Evolutionary conservation across 2,329 filamentous ascomycete genomes (phyloP).

Genomic region (Orbilia ellipsospora): DNA sequence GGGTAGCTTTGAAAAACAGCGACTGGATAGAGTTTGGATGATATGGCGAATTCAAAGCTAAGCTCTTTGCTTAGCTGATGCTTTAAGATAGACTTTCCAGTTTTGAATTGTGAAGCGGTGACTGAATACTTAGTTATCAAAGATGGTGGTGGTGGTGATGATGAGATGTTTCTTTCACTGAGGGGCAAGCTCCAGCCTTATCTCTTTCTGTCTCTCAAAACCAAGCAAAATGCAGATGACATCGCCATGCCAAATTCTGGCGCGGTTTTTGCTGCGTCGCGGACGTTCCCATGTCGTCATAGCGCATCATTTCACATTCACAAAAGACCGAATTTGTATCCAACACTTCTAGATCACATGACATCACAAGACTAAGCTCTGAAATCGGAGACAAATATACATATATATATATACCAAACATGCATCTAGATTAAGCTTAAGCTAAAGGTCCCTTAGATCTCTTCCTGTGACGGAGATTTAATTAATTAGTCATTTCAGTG

Average conservation of each 20-base stretch:
- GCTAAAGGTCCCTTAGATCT: too few relatives aligned
- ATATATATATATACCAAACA: too few relatives aligned
- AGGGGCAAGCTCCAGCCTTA: not conserved
- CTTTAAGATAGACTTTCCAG: not conserved
- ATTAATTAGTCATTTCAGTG: too few relatives aligned
- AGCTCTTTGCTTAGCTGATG: not conserved
- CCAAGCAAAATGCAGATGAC: slow-evolving; percentile 14
- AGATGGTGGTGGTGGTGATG: not conserved
- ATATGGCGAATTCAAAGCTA: too few relatives aligned
- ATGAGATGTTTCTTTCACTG: not conserved
- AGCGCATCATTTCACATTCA: slow-evolving; percentile 27
- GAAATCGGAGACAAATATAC: too few relatives aligned
- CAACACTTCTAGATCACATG: slow-evolving; percentile 20
- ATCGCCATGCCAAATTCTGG: slow-evolving; percentile 17
- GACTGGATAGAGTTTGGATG: too few relatives aligned
- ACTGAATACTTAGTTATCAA: not conserved
- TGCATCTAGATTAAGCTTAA: too few relatives aligned
- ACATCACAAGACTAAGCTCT: not conserved
- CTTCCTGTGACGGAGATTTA: too few relatives aligned
- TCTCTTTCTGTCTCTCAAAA: too few relatives aligned
- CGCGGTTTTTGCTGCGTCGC: not conserved
- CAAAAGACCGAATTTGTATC: not conserved
- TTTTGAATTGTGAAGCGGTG: not conserved
- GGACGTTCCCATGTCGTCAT: slow-evolving; percentile 48
- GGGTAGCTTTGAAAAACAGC: too few relatives aligned